Evolutionary conservation across 192 early-diverging fungal species (phyloP).

Genomic region (Coemansia sp.): DNA sequence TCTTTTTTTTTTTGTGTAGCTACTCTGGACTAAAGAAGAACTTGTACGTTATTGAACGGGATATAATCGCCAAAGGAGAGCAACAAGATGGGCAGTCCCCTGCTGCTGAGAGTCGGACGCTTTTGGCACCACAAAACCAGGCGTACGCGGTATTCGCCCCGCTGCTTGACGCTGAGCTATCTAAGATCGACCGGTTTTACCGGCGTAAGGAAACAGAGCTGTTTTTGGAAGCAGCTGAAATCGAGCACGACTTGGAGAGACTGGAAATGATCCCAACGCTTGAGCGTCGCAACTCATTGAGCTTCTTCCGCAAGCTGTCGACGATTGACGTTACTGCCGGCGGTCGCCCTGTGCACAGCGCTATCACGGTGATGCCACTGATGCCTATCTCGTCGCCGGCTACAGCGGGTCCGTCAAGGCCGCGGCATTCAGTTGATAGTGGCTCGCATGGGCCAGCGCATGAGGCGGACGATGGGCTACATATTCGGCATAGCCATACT

Average conservation of each 20-base stretch:
- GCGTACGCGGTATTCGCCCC: constrained; percentile 62
- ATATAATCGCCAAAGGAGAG: constrained; percentile 41
- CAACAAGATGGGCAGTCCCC: constrained; percentile 5
- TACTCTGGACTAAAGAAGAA: constrained; percentile 76
- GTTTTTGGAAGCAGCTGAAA: constrained; percentile 63
- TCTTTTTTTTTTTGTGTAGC: constrained; percentile 18
- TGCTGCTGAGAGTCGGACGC: constrained; percentile 23
- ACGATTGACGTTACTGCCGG: constrained; percentile 11
- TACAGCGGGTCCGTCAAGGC: background rate
- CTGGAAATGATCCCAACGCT: constrained; percentile 21
- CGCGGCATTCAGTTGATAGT: background rate
- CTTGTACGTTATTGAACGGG: constrained; percentile 76
- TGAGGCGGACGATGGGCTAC: constrained; percentile 2
- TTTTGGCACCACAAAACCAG: constrained; percentile 39
- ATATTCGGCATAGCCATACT: background rate
- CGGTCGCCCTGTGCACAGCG: constrained; percentile 16
- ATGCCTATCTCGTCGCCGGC: background rate
- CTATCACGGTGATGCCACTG: constrained; percentile 16
- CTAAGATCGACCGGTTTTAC: constrained; percentile 85
- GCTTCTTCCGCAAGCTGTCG: constrained; percentile 41
- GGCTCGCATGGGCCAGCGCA: background rate
- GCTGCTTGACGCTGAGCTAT: constrained; percentile 81
- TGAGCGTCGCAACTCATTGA: constrained; percentile 38
- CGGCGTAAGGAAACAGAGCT: constrained; percentile 79
- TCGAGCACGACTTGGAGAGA: constrained; percentile 44